Base-by-base conservation (phyloP, 2,329 filamentous ascomycete species). In the Colletotrichum falcatum region DNA sequence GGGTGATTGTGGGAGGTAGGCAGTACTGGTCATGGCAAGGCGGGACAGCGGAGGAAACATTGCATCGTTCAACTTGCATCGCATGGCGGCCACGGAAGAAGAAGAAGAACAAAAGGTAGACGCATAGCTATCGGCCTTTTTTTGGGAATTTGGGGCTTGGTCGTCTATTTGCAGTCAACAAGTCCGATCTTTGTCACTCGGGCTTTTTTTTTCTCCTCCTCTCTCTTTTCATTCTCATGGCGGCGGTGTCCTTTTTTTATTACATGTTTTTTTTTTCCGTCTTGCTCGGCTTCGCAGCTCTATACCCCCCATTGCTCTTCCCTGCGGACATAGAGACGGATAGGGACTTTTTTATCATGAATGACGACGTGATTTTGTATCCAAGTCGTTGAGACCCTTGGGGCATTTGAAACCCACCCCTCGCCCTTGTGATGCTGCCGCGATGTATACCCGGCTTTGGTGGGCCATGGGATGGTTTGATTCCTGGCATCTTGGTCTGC, bases 301-400 rank as follows among this genome's bases (percentile, higher is more conserved):
- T 62, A 62, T 62, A 62, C 60, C 60, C 60, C 8, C 16, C 12
- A 53, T 61, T 61, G 46, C 59, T 39, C 46, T 26, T 49, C 35
- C 33, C 16, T 12, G 12, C 23, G 42, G 42, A 48, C 30, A 48
- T 23, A 16, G 58, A 61, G 58, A 46, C 58, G 42, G 58, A 61
- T 49, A 46, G 42, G 30, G 44, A 33, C 9, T 46, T n/a, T 44
- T 20, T 20, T n/a, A n/a, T n/a, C n/a, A 49, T 12, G 58, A 61
- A 48, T 61, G 58, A 48, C 20, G 58, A 49, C 48, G 12, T 48
- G 39, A 44, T 60, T 37, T 37, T 37, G 39, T n/a, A 49, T 18
- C 12, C n/a, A 1, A 1, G 20, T 20, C 8, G 18, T 30, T 16
- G 20, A 11, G 7, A 5, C 44, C 2, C 5, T 46, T 0, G 18